These are phyloP conservation scores for Zostera marina DNA, from an alignment of 116 monocot genomes.

Conservation along the genomic window DNA sequence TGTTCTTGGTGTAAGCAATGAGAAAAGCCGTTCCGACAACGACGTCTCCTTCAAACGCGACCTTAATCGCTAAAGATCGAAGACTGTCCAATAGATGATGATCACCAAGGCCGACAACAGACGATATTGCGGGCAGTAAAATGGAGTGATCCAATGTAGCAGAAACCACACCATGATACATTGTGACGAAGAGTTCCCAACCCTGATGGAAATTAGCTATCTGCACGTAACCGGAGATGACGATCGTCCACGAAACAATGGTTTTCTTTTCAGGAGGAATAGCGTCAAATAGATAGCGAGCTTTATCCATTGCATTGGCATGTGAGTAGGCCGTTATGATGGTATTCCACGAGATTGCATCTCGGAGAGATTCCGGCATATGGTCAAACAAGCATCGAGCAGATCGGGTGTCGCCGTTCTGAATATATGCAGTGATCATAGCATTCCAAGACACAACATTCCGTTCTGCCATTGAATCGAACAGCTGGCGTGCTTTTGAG, in stretches of 20 bases:
- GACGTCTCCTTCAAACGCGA: constrained; percentile 31
- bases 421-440: constrained; percentile 38
- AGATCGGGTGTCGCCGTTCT: constrained; percentile 21
- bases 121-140: constrained; percentile 23
- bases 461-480: constrained; percentile 35
- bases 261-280: constrained; percentile 20
- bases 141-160: constrained; percentile 29
- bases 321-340: constrained; percentile 28
- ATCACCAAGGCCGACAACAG: constrained; percentile 17
- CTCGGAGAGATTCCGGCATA: constrained; percentile 24
- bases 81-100: constrained; percentile 22
- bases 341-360: constrained; percentile 40
- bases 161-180: constrained; percentile 11
- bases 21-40: constrained; percentile 38
- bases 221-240: constrained; percentile 41
- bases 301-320: constrained; percentile 14
- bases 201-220: constrained; percentile 11
- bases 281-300: constrained; percentile 24
- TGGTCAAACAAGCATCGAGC: constrained; percentile 42
- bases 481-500: constrained; percentile 40
- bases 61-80: constrained; percentile 28
- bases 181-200: constrained; percentile 17
- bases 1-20: constrained; percentile 23
- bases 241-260: constrained; percentile 45
- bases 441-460: constrained; percentile 55